Evolutionary conservation across 345 rosid genomes (phyloP), one percentile per base, ranked within the genome.

Genomic region (Anacardium occidentale): DNA sequence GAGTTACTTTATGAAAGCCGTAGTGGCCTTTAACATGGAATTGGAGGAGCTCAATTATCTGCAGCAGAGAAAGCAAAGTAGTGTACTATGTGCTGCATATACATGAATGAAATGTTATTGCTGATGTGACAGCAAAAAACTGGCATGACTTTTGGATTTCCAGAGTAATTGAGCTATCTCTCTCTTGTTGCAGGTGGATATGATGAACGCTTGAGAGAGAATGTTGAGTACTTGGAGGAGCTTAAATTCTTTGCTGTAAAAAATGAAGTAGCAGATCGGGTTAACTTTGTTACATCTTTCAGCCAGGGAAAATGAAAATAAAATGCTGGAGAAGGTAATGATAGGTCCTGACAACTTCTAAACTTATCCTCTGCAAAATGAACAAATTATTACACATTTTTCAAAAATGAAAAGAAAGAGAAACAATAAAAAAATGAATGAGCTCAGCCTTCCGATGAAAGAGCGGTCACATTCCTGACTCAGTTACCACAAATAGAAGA

Each of bases 201-300:
- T 70, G 97, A 92, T 61, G 74, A 76, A 68, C 89, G 97, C 18
- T 81, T 92, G 71, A 85, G 83, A 74, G 98, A 94, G 83, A 92
- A 89, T 77, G 93, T 88, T 24, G 92, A 92, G 76, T 89, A 92
- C 79, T 77, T 94, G 83, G 87, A 84, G 70, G 96, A 92, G 80
- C 94, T 90, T 40, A 87, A 79, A 86, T 76, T 76, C 72, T 75
- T 90, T 77, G 91, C 92, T 0, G 83, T 82, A 74, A 86, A 73
- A 74, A 89, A 86, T 81, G 90, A 90, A 78, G 85, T 90, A 59
- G 82, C 81, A 1, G 64, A 77, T 68, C 78, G 71, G 66, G 84
- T 94, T 64, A 83, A 75, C 64, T 94, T 95, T 71, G 77, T 90
- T 25, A 80, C 96, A 21, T 94, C 98, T 22, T 29, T 29, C 32